Percentiles rank a stretch among this genome's conserved stretches.
phyloP scores from a whole-genome alignment of 371 early-diverging fungal genomes.

The Rhizomucor miehei region DNA sequence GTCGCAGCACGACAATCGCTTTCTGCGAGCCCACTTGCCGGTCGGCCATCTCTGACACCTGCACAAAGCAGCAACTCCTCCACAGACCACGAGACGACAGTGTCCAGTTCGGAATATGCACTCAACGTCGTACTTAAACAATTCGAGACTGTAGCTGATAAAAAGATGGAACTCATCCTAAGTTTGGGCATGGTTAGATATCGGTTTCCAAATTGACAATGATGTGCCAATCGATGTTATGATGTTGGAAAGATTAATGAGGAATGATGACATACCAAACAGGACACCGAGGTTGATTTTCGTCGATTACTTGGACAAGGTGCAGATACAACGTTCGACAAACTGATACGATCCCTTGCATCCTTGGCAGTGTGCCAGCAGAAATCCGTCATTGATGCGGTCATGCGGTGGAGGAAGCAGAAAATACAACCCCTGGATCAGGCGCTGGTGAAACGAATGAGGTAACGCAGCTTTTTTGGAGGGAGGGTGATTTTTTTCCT shows the following conservation, averaged over 20 bases:
- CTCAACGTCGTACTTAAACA: constrained; percentile 42
- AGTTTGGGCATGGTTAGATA: constrained; percentile 37
- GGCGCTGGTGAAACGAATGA: constrained; percentile 36
- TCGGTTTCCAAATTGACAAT: background rate
- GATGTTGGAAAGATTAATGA: background rate
- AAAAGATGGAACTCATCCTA: constrained; percentile 40
- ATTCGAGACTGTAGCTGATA: constrained; percentile 40
- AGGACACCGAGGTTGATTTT: constrained; percentile 71
- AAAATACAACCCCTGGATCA: constrained; percentile 67
- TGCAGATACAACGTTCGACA: constrained; percentile 78
- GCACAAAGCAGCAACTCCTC: too few relatives aligned
- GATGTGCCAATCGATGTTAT: too few relatives aligned
- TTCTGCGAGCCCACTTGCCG: too few relatives aligned
- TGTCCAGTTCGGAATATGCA: constrained; percentile 43
- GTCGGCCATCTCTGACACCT: too few relatives aligned
- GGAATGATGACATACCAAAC: background rate
- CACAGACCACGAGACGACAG: too few relatives aligned
- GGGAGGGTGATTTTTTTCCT: constrained; percentile 2
- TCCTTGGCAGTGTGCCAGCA: constrained; percentile 83
- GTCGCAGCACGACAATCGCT: too few relatives aligned
- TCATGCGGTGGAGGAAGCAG: constrained; percentile 87
- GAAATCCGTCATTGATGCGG: constrained; percentile 83
- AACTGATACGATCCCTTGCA: constrained; percentile 74
- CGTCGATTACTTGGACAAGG: constrained; percentile 65
- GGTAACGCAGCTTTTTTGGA: constrained; percentile 24